Evolutionary conservation across 257 asterid genomes (phyloP).

Genomic region (Leptodermis oblonga): DNA sequence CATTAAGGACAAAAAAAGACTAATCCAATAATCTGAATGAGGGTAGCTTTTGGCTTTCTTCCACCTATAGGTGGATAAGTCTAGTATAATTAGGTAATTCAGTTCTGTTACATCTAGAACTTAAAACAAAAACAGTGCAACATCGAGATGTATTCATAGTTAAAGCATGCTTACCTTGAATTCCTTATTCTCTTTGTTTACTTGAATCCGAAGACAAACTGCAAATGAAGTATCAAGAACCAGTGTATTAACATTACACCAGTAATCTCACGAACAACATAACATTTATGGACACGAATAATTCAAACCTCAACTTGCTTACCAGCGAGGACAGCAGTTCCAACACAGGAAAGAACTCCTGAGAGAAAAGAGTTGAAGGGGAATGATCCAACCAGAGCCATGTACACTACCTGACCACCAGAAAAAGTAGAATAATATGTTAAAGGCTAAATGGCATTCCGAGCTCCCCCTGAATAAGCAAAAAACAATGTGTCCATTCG

Average conservation of each 20-base stretch:
- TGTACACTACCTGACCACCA: conserved; percentile 64
- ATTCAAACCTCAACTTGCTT: conserved; percentile 20
- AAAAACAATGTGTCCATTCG: background rate
- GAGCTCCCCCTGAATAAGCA: background rate
- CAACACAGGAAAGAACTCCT: conserved; percentile 92
- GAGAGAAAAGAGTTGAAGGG: conserved; percentile 98
- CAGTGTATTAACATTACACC: background rate
- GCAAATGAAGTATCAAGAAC: conserved; percentile 24
- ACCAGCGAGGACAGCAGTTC: conserved; percentile 98
- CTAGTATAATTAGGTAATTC: background rate
- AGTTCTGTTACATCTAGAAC: background rate
- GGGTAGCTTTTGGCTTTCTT: background rate
- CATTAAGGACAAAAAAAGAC: too few relatives aligned
- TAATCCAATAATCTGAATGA: too few relatives aligned
- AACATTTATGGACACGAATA: background rate
- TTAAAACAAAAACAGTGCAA: background rate
- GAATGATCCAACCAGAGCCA: conserved; percentile 90
- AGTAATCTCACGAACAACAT: background rate
- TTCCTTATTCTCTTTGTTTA: conserved; percentile 87
- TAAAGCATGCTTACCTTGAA: conserved; percentile 55
- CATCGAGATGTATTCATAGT: background rate
- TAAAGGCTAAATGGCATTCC: background rate
- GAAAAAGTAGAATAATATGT: background rate
- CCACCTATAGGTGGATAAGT: background rate
- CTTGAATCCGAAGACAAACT: conserved; percentile 91